These are phyloP conservation scores for Podospora pseudoanserina DNA, from an alignment of 495 filamentous ascomycete species.

Conservation along the genomic window DNA sequence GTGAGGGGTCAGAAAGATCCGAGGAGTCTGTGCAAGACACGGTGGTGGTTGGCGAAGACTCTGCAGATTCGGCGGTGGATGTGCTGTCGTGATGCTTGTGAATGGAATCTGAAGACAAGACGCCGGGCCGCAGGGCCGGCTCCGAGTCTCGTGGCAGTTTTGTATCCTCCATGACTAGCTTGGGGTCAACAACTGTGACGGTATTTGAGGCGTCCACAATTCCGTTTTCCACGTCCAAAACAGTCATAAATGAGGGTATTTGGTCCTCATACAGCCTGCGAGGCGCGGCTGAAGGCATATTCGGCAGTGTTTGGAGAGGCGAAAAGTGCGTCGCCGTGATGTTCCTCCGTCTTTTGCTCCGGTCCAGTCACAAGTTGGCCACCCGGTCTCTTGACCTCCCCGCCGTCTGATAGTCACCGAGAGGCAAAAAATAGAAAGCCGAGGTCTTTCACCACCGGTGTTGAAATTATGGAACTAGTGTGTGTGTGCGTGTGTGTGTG, in stretches of 20 bases:
- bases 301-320: slow-evolving; percentile 21
- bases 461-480: background rate
- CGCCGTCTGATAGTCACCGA: slow-evolving; percentile 21
- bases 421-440: slow-evolving; percentile 6
- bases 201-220: slow-evolving; percentile 42
- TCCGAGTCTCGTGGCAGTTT: slow-evolving; percentile 28
- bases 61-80: slow-evolving; percentile 84
- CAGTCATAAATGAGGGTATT: slow-evolving; percentile 70
- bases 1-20: slow-evolving; percentile 83
- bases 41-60: slow-evolving; percentile 93
- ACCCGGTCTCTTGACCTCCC: slow-evolving; percentile 19
- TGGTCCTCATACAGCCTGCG: slow-evolving; percentile 59
- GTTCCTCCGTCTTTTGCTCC: slow-evolving; percentile 12
- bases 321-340: background rate
- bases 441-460: slow-evolving; percentile 5
- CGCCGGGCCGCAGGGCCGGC: slow-evolving; percentile 34
- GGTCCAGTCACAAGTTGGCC: slow-evolving; percentile 19
- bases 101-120: slow-evolving; percentile 37
- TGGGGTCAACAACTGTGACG: slow-evolving; percentile 44
- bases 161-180: slow-evolving; percentile 39
- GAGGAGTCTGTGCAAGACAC: slow-evolving; percentile 90
- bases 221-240: slow-evolving; percentile 54
- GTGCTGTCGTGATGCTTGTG: slow-evolving; percentile 62
- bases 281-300: slow-evolving; percentile 53
- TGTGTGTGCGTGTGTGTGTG: background rate